These are phyloP conservation scores for Exsudoporus frostii DNA, from an alignment of 768 basidiomycete species.

Conservation along the genomic window DNA sequence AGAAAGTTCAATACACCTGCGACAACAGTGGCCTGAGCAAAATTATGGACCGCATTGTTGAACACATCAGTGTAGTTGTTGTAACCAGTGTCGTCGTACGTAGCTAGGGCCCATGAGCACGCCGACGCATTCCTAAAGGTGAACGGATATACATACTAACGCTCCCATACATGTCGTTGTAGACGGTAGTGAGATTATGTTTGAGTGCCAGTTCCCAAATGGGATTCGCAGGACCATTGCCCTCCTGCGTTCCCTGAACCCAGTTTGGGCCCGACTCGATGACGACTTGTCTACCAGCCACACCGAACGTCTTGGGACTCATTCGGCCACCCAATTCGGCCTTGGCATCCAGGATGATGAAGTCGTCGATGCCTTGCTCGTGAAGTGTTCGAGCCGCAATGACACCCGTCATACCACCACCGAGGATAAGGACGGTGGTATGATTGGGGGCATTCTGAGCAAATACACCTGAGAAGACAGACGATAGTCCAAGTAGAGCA, in stretches of 20 bases:
- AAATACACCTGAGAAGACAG: background rate
- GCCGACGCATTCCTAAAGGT: background rate
- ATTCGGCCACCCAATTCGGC: constrained; percentile 63
- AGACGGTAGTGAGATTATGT: constrained; percentile 45
- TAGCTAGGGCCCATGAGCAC: constrained; percentile 35
- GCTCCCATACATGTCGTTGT: constrained; percentile 43
- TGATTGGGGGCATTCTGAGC: constrained; percentile 13
- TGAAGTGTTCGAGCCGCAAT: constrained; percentile 62
- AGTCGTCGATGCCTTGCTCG: constrained; percentile 49
- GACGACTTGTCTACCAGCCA: constrained; percentile 32
- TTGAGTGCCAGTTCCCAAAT: constrained; percentile 56
- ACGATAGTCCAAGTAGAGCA: constrained; percentile 2
- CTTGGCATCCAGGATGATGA: constrained; percentile 59
- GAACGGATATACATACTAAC: constrained; percentile 37
- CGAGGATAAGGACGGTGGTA: constrained; percentile 52
- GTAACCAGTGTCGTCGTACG: constrained; percentile 50
- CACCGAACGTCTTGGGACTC: constrained; percentile 45
- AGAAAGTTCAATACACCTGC: constrained; percentile 37
- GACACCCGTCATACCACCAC: constrained; percentile 64
- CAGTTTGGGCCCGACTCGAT: constrained; percentile 63
- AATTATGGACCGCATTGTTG: constrained; percentile 39
- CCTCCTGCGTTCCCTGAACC: constrained; percentile 53
- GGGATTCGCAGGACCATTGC: constrained; percentile 53
- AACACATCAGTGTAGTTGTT: constrained; percentile 48
- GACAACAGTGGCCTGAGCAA: constrained; percentile 37